These are phyloP conservation scores for Oryza australiensis DNA, from an alignment of 176 grass and related monocot species.

Conservation along the genomic window DNA sequence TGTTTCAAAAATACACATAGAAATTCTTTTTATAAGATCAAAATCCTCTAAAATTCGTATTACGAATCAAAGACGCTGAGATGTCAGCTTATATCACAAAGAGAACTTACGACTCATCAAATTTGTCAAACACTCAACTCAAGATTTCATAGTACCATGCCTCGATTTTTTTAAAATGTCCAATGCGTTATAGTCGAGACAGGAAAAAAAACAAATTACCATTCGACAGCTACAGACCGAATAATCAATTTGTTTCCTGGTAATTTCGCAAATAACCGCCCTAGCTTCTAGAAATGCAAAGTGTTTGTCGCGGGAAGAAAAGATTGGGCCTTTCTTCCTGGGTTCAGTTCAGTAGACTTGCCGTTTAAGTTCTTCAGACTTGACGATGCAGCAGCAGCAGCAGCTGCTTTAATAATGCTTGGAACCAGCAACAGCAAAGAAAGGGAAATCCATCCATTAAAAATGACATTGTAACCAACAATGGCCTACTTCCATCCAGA, in stretches of 20 bases:
- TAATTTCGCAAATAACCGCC: no score
- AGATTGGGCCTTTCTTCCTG: not conserved
- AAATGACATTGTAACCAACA: slow-evolving; percentile 28
- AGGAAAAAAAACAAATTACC: no score
- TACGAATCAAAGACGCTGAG: no score
- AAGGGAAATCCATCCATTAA: not conserved
- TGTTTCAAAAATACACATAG: no score
- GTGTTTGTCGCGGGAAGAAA: not conserved
- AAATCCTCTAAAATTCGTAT: no score
- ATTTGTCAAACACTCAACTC: not conserved
- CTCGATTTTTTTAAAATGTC: no score
- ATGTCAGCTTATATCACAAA: no score
- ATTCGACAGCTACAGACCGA: no score
- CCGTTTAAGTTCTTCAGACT: slow-evolving; percentile 15
- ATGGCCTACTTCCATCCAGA: not conserved
- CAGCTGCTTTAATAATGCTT: not conserved
- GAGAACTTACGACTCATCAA: not conserved
- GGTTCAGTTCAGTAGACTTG: not conserved
- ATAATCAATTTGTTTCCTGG: no score
- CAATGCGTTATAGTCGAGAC: no score
- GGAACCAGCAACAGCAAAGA: slow-evolving; percentile 1
- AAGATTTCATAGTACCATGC: not conserved
- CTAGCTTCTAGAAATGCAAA: not conserved
- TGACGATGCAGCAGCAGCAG: not conserved
- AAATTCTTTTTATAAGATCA: no score